Conservation (phyloP, 768 basidiomycete genomes). For the Tricholoma furcatifolium region DNA sequence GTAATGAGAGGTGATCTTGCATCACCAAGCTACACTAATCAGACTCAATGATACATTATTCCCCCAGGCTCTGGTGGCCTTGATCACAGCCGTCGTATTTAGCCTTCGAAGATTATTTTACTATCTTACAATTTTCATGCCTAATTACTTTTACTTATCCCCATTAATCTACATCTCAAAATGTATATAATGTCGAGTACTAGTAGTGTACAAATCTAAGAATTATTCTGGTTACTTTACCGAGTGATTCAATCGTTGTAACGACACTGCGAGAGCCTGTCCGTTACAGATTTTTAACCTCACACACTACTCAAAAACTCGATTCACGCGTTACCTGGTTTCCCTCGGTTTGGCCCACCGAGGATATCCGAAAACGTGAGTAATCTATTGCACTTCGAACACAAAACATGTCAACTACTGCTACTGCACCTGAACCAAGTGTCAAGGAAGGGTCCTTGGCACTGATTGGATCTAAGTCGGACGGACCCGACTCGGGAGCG, state of each 20-base stretch:
- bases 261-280: neutral
- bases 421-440: neutral
- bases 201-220: neutral
- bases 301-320: neutral
- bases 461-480: neutral
- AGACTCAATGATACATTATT: too few relatives aligned
- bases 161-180: neutral
- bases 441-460: neutral
- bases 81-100: neutral
- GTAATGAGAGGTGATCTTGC: neutral
- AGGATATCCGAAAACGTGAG: neutral
- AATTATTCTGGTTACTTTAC: neutral
- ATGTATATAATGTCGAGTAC: neutral
- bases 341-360: neutral
- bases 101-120: neutral
- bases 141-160: neutral
- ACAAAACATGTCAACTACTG: neutral
- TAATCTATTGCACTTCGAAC: neutral
- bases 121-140: neutral
- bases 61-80: too few relatives aligned
- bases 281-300: slow-evolving; percentile 2
- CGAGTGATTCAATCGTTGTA: neutral
- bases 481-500: too few relatives aligned
- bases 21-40: neutral
- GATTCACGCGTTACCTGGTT: neutral